Evolutionary conservation across 83 land plant species (phyloP).

Genomic region (Picea abies): DNA sequence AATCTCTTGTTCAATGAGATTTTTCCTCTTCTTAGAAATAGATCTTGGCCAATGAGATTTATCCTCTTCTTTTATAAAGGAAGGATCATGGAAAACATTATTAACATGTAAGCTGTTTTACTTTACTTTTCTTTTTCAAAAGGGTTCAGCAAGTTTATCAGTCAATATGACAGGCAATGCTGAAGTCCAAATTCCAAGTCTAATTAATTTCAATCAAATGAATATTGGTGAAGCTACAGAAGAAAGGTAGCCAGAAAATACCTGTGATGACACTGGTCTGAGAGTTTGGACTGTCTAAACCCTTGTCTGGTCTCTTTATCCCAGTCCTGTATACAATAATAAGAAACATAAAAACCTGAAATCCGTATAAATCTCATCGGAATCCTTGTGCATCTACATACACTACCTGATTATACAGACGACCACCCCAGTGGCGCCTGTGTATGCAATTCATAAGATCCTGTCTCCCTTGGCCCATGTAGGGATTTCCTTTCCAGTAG

Average conservation of each 20-base stretch:
- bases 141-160: not conserved
- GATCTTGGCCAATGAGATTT: too few relatives aligned
- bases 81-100: not conserved
- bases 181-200: not conserved
- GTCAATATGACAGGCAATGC: not conserved
- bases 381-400: not conserved
- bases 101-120: not conserved
- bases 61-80: not conserved
- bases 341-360: not conserved
- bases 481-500: conserved; percentile 48
- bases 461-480: conserved; percentile 16
- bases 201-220: not conserved
- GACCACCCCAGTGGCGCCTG: not conserved
- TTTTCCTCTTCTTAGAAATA: too few relatives aligned
- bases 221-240: not conserved
- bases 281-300: conserved; percentile 32
- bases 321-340: conserved; percentile 40
- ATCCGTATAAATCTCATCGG: not conserved
- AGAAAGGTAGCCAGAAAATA: not conserved
- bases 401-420: not conserved
- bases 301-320: conserved; percentile 13
- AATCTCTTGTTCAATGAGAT: too few relatives aligned
- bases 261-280: conserved; percentile 48
- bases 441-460: conserved; percentile 33
- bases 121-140: not conserved